Evolutionary conservation across 139 green algal species (phyloP), one percentile per base, ranked within the genome.

Genomic region (Medakamo hakoo): DNA sequence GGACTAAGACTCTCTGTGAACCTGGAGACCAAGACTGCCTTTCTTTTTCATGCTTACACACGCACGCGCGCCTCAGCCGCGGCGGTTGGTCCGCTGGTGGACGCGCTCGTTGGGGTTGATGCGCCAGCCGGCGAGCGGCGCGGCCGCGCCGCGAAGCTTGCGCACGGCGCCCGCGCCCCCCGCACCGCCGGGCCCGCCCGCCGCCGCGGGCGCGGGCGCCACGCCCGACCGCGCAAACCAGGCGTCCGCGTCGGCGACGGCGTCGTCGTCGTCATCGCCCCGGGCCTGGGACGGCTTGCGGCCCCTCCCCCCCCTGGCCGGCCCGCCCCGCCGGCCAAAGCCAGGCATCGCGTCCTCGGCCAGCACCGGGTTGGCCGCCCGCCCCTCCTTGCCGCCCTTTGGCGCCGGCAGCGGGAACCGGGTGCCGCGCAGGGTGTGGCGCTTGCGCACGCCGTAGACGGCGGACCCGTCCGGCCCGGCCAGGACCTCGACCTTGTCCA

Each of bases 391-490:
- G 58, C 82, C 57, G 64, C 85, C 86, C 80, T 83, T 87, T 26
- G 91, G 91, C 75, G 91, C 88, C 32, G 91, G 91, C 64, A 97
- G 74, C 16, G 86, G 86, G 75, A 81, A 97, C 55, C 73, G 72
- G 0, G 89, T 95, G 40, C 91, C 90, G 22, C 81, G 63, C 31
- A 93, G 72, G 62, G 82, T 80, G 76, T 90, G 80, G 55, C 81
- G 79, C 75, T 88, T 90, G 30, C 73, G 64, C 31, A 90, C 79
- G 32, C 86, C 88, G 49, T 82, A 89, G 68, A 87, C 80, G 75
- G 92, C 82, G 1, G 71, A 57, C 18, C 89, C 89, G 55, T 92
- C 76, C 18, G 72, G 58, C 16, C 74, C 80, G 26, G 87, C 75
- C 18, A 71, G 76, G 3, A 95, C 75, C 64, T 90, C 78, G 58